Base-by-base conservation (phyloP, 208 protist species). In the Leishmania martiniquensis region DNA sequence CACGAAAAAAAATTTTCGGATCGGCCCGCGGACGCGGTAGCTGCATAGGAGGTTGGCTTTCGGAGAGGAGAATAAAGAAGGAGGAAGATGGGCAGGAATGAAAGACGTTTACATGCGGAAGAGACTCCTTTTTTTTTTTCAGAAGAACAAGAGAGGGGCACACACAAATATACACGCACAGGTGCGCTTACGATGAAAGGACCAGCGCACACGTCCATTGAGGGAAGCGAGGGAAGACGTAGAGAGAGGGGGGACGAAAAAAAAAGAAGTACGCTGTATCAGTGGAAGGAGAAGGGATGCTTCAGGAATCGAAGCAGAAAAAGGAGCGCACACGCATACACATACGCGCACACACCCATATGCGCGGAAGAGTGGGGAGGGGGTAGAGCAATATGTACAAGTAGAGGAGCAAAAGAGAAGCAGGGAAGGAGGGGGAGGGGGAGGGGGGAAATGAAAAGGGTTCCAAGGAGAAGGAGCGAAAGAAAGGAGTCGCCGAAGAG, bases 101-200 rank as follows among this genome's bases (percentile, higher is more conserved):
- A 34, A 29, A 44, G 42, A 20, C 12, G 37, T 69, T 69, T 69
- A 69, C 63, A 45, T 69, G 37, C 22, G 42, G 17, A 65, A 60
- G 29, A 4, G 25, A 32, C 0, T 2, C 9, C 20, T 60, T 60
- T 65, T 42, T 65, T 25, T 65, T 65, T 65, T 22, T 42, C 42
- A 45, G 15, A 52, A 76, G 6, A 49, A 44, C 25, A n/a, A 76
- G 66, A 76, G 29, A 76, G n/a, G 25, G 5, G 32, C 17, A 65
- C 3, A 49, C 4, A 22, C 4, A 69, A 2, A 20, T 29, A 62
- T 29, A 37, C 29, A 37, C 57, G 4, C 57, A 37, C 57, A 34
- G 17, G 51, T 22, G 25, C 17, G 20, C 6, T 29, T 25, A n/a
- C n/a, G 52, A 57, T 5, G n/a, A 57, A 57, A 57, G 10, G 22